Percentiles rank a stretch among this genome's conserved stretches.
Conservation (phyloP, 129 eudicot species). For the Flaveria robusta region DNA sequence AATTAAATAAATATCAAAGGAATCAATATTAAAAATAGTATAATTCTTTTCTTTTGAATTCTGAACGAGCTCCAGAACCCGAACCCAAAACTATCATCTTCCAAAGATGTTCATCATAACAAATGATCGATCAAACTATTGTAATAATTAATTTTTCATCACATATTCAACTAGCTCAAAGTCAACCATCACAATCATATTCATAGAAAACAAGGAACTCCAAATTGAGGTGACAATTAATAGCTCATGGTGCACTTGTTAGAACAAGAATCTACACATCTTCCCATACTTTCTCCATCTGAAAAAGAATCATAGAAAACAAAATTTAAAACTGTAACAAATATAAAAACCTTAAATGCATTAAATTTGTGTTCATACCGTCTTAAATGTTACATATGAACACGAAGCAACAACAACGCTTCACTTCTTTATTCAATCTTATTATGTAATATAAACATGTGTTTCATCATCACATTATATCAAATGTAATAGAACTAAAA, state of each 20-base stretch:
- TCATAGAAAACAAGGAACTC: constrained; percentile 7
- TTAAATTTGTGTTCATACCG: background rate
- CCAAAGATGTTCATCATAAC: constrained; percentile 1
- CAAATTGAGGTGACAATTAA: constrained; percentile 19
- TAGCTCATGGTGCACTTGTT: constrained; percentile 53
- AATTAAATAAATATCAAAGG: too few species aligned
- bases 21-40: background rate
- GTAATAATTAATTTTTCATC: background rate
- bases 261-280: constrained; percentile 76
- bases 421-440: background rate
- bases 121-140: background rate
- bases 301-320: constrained; percentile 10
- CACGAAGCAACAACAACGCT: constrained; percentile 8
- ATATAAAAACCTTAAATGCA: background rate
- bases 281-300: constrained; percentile 61
- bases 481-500: background rate
- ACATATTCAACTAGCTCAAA: constrained; percentile 2
- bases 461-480: background rate
- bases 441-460: background rate
- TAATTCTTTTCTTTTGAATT: background rate
- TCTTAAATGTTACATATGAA: background rate
- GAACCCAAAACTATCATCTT: background rate
- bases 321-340: background rate
- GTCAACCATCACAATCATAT: constrained; percentile 9
- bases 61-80: background rate